phyloP scores from a whole-genome alignment of 345 rosid genomes.

The Sisymbrium altissimum region DNA sequence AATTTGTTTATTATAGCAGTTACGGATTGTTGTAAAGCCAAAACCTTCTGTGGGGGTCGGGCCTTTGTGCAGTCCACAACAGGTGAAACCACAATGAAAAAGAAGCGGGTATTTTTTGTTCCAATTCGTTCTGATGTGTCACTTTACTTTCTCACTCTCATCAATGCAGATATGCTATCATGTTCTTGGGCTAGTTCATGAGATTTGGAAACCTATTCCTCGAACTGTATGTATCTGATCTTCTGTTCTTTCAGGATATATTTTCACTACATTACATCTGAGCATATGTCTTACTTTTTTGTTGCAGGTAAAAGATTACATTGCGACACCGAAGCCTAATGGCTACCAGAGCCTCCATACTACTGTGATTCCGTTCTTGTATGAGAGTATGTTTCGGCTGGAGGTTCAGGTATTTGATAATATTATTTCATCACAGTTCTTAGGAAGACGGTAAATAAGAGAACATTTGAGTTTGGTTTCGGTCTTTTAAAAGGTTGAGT shows the following conservation, averaged over 20 bases:
- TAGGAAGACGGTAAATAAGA: background rate
- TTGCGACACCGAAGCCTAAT: constrained; percentile 97
- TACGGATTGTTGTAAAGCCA: constrained; percentile 86
- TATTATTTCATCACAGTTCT: constrained; percentile 1
- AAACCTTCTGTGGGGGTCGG: constrained; percentile 66
- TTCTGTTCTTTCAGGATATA: constrained; percentile 9
- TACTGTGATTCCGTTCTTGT: constrained; percentile 80
- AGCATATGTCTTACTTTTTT: constrained; percentile 21
- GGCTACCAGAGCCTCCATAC: constrained; percentile 99
- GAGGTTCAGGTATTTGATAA: constrained; percentile 70
- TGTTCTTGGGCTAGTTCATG: constrained; percentile 92
- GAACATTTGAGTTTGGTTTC: background rate
- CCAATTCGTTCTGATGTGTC: constrained; percentile 14
- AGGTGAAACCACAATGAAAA: constrained; percentile 48
- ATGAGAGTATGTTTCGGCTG: constrained; percentile 85
- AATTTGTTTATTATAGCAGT: constrained; percentile 50
- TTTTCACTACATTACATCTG: background rate
- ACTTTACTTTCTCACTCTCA: constrained; percentile 26
- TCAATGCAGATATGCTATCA: constrained; percentile 92
- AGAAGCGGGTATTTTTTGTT: constrained; percentile 18
- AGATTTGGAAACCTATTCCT: constrained; percentile 96
- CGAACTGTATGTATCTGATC: constrained; percentile 59
- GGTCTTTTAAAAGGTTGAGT: background rate
- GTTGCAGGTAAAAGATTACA: constrained; percentile 89
- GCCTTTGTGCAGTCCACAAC: constrained; percentile 86